phyloP scores from a whole-genome alignment of 2,329 filamentous ascomycete species.

The Dichotomopilus funicola region DNA sequence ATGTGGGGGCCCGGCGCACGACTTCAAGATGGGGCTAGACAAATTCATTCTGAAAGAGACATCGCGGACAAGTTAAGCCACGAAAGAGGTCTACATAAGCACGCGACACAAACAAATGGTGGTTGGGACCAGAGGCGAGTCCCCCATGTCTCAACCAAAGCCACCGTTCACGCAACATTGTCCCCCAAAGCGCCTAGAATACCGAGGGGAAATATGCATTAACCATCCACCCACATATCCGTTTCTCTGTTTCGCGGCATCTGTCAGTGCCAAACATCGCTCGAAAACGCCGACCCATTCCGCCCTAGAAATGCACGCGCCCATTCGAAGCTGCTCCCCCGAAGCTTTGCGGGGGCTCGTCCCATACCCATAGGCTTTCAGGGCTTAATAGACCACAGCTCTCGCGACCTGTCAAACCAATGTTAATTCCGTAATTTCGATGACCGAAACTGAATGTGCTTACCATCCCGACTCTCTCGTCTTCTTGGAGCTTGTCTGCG shows the following conservation, averaged over 20 bases:
- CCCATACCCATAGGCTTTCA: slow-evolving; percentile 1
- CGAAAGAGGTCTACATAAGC: no score
- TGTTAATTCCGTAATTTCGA: slow-evolving; percentile 1
- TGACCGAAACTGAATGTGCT: background rate
- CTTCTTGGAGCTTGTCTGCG: slow-evolving; percentile 50
- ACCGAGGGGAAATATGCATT: background rate
- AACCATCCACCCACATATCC: background rate
- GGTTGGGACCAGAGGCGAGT: no score
- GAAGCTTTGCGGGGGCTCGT: background rate
- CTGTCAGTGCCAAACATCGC: background rate
- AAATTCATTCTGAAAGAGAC: no score
- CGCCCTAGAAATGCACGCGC: no score
- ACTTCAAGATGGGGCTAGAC: no score
- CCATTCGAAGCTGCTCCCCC: no score
- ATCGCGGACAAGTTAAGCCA: no score
- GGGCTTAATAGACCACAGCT: slow-evolving; percentile 54
- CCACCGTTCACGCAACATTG: background rate
- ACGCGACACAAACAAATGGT: no score
- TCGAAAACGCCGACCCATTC: no score
- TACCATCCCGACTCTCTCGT: slow-evolving; percentile 56
- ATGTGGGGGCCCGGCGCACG: no score
- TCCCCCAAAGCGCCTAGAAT: background rate
- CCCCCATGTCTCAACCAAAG: no score
- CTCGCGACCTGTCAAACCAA: slow-evolving; percentile 33
- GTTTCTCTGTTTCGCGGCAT: background rate